These are phyloP conservation scores for Dactylellina cionopaga DNA, from an alignment of 2,329 filamentous ascomycete species.

Conservation along the genomic window DNA sequence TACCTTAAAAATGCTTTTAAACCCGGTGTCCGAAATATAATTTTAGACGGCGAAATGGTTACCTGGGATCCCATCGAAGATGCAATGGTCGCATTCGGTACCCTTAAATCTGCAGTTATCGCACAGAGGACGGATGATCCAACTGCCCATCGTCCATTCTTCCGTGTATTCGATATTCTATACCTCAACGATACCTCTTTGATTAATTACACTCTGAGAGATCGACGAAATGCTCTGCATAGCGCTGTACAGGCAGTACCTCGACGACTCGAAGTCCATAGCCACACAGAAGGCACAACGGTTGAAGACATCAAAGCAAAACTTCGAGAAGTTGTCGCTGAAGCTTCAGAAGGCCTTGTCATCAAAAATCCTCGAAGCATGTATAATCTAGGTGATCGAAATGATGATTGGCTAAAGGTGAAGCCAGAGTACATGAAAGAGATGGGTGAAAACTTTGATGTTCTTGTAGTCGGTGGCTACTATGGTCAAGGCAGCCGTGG, in stretches of 20 bases:
- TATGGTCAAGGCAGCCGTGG: slow-evolving; percentile 88
- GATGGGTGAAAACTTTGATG: slow-evolving; percentile 91
- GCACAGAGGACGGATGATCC: slow-evolving; percentile 74
- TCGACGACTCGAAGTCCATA: slow-evolving; percentile 84
- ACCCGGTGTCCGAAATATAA: slow-evolving; percentile 80
- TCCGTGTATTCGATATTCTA: slow-evolving; percentile 86
- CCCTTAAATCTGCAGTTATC: slow-evolving; percentile 88
- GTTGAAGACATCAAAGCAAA: slow-evolving; percentile 79
- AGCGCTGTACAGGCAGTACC: slow-evolving; percentile 75
- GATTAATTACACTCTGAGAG: slow-evolving; percentile 82
- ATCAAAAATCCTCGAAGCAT: slow-evolving; percentile 81
- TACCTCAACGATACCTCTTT: slow-evolving; percentile 84
- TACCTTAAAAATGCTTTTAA: slow-evolving; percentile 82
- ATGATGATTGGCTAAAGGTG: slow-evolving; percentile 97
- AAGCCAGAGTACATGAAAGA: slow-evolving; percentile 99
- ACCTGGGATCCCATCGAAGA: slow-evolving; percentile 92
- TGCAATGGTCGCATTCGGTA: slow-evolving; percentile 88
- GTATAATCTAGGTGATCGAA: slow-evolving; percentile 87
- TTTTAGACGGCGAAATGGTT: slow-evolving; percentile 98
- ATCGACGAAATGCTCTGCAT: slow-evolving; percentile 79
- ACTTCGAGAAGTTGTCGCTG: slow-evolving; percentile 83
- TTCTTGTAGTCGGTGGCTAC: slow-evolving; percentile 88
- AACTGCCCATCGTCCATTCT: slow-evolving; percentile 77
- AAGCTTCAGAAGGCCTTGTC: slow-evolving; percentile 64
- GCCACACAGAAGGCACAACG: slow-evolving; percentile 72